These are phyloP conservation scores for Nakataea oryzae DNA, from an alignment of 2,329 filamentous ascomycete genomes.

Conservation along the genomic window DNA sequence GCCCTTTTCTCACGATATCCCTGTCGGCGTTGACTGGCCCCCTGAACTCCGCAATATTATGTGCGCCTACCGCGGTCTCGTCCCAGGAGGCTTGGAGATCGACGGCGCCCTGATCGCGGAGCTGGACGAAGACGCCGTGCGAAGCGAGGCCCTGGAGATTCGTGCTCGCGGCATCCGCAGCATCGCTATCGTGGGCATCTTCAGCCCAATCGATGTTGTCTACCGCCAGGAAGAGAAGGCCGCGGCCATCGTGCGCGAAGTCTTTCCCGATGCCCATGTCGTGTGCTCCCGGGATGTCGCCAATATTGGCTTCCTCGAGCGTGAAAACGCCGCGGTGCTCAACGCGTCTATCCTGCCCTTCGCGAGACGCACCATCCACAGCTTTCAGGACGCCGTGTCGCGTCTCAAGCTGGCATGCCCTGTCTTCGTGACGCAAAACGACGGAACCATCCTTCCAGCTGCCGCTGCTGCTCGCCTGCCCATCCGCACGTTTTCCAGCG, in stretches of 20 bases:
- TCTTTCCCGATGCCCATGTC: slow-evolving; percentile 30
- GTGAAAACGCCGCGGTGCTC: slow-evolving; percentile 56
- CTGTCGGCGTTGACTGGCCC: slow-evolving; percentile 44
- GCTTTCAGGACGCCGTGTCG: slow-evolving; percentile 41
- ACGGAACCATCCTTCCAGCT: slow-evolving; percentile 48
- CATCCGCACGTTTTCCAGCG: slow-evolving; percentile 51
- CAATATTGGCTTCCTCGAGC: slow-evolving; percentile 44
- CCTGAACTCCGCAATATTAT: slow-evolving; percentile 34
- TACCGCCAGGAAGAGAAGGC: slow-evolving; percentile 37
- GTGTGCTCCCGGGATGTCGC: slow-evolving; percentile 43
- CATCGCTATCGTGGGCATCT: slow-evolving; percentile 38
- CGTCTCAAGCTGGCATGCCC: slow-evolving; percentile 39
- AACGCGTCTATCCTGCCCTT: slow-evolving; percentile 52
- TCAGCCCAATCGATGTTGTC: slow-evolving; percentile 39
- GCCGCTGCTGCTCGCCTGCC: slow-evolving; percentile 43
- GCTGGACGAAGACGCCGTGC: slow-evolving; percentile 30
- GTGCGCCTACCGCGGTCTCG: slow-evolving; percentile 29
- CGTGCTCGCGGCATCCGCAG: slow-evolving; percentile 29
- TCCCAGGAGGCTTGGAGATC: slow-evolving; percentile 40
- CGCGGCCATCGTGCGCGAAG: slow-evolving; percentile 26
- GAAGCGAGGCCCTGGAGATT: slow-evolving; percentile 26
- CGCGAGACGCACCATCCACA: slow-evolving; percentile 42
- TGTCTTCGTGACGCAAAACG: slow-evolving; percentile 53
- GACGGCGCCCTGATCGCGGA: slow-evolving; percentile 35
- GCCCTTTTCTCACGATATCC: slow-evolving; percentile 38